phyloP scores from a whole-genome alignment of 1,284 basidiomycete species.

The Cutaneotrichosporon spelunceum region DNA sequence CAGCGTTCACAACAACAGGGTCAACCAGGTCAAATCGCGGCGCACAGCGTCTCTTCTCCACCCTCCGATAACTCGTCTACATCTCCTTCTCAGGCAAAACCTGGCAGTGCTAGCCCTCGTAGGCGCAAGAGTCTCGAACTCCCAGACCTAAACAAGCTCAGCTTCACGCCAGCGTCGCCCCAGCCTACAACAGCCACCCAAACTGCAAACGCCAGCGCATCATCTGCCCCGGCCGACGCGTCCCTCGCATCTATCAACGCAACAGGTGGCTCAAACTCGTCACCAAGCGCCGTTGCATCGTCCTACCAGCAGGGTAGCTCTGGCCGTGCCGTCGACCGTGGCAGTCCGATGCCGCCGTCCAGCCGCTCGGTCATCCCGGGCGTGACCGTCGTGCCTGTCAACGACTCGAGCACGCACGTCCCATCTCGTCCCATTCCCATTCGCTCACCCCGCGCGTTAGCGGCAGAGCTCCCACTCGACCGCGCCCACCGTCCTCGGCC shows the following conservation, averaged over 20 bases:
- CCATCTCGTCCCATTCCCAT: slow-evolving; percentile 27
- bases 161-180: slow-evolving; percentile 47
- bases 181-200: slow-evolving; percentile 43
- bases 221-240: neutral
- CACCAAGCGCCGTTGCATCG: neutral
- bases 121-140: slow-evolving; percentile 50
- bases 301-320: slow-evolving; percentile 3
- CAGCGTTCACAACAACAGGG: slow-evolving; percentile 22
- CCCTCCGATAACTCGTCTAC: slow-evolving; percentile 38
- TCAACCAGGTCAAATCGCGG: neutral
- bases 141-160: slow-evolving; percentile 50
- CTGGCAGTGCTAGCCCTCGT: slow-evolving; percentile 35
- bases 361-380: slow-evolving; percentile 6
- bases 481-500: slow-evolving; percentile 17
- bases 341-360: slow-evolving; percentile 30
- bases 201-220: slow-evolving; percentile 31
- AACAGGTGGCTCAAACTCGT: slow-evolving; percentile 3
- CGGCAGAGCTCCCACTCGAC: slow-evolving; percentile 6
- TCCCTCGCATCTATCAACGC: neutral
- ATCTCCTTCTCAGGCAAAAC: slow-evolving; percentile 38
- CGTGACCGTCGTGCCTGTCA: slow-evolving; percentile 25
- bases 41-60: slow-evolving; percentile 26
- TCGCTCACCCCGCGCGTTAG: slow-evolving; percentile 19
- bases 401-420: slow-evolving; percentile 23
- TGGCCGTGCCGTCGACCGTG: neutral